These are phyloP conservation scores for Cystofilobasidium capitatum DNA, from an alignment of 768 basidiomycete species.

Conservation along the genomic window DNA sequence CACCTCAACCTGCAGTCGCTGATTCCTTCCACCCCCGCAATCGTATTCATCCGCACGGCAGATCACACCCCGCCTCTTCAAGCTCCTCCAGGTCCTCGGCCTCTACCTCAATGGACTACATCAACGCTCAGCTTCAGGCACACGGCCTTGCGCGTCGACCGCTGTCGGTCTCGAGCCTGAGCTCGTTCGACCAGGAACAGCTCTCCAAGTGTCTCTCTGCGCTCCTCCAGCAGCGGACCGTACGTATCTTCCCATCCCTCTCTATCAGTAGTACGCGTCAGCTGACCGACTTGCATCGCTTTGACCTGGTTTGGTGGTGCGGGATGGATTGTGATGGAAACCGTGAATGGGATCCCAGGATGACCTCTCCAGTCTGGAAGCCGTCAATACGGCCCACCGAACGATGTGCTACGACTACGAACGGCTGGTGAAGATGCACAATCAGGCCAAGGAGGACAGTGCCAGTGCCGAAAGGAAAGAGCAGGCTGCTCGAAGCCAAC, in stretches of 20 bases:
- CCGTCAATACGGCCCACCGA: conserved; percentile 60
- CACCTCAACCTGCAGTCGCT: too few relatives aligned
- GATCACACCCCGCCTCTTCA: neutral
- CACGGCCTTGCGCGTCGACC: conserved; percentile 62
- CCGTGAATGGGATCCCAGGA: conserved; percentile 40
- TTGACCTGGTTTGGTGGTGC: neutral
- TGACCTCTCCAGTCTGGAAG: conserved; percentile 71
- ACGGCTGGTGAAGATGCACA: conserved; percentile 58
- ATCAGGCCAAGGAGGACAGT: conserved; percentile 50
- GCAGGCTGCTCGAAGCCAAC: conserved; percentile 60
- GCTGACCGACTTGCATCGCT: neutral
- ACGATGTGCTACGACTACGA: conserved; percentile 75
- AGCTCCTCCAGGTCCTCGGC: too few relatives aligned
- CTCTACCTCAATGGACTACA: conserved; percentile 46
- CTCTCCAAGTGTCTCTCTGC: conserved; percentile 65
- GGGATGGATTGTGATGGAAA: neutral
- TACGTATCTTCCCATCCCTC: conserved; percentile 41
- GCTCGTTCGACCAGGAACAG: conserved; percentile 49
- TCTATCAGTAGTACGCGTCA: neutral
- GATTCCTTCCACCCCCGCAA: too few relatives aligned
- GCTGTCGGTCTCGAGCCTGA: conserved; percentile 50
- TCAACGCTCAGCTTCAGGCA: conserved; percentile 70
- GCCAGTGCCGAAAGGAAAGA: conserved; percentile 70
- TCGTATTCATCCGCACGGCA: neutral
- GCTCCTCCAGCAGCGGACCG: conserved; percentile 66